Conservation (phyloP, 257 asterid genomes). For the Buddleja alternifolia region DNA sequence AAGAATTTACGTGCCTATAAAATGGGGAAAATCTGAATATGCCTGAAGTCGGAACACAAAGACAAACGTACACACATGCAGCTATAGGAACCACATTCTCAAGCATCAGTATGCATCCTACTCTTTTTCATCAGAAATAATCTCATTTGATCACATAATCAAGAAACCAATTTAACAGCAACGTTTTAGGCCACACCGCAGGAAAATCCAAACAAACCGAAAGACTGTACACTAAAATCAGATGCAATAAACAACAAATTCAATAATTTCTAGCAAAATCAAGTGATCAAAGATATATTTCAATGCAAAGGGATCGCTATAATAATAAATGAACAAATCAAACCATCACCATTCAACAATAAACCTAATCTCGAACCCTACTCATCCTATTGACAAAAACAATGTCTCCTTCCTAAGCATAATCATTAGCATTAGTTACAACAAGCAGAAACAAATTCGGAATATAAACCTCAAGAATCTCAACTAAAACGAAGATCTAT, state of each 20-base stretch:
- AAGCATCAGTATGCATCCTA: background rate
- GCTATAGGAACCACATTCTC: background rate
- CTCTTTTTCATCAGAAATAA: slow-evolving; percentile 1
- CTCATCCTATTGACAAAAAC: background rate
- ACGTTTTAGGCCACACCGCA: background rate
- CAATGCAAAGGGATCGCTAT: background rate
- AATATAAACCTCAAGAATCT: background rate
- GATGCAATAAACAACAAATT: slow-evolving; percentile 12
- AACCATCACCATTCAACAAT: slow-evolving; percentile 4
- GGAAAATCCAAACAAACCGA: background rate
- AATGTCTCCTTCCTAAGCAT: background rate
- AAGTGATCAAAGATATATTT: slow-evolving; percentile 5
- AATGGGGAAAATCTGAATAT: background rate
- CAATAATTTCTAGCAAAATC: slow-evolving; percentile 5
- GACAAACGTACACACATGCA: background rate
- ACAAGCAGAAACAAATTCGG: slow-evolving; percentile 3
- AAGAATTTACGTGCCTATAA: background rate
- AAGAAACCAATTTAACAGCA: background rate
- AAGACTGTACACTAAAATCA: background rate
- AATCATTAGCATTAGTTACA: background rate
- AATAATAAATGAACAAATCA: background rate
- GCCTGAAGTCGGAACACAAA: background rate
- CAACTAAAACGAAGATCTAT: slow-evolving; percentile 24
- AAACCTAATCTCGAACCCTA: background rate
- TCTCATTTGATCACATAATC: slow-evolving; percentile 10